Percentiles rank a stretch among this genome's conserved stretches.
These are phyloP conservation scores for Leccinum uliginosum DNA, from an alignment of 768 basidiomycete genomes.

Conservation along the genomic window DNA sequence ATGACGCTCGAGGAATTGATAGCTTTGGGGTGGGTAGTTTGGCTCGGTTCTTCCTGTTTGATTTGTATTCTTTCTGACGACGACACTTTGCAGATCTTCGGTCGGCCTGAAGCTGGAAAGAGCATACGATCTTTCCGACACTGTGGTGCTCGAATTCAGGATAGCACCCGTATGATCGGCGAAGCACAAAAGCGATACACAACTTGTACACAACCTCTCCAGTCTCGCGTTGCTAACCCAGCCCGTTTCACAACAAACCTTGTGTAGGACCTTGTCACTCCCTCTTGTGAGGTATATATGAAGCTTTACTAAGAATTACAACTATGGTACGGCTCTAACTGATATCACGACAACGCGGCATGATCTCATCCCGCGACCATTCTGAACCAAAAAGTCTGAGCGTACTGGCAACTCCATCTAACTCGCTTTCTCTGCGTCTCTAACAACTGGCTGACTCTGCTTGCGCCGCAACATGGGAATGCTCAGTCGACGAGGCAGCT, in stretches of 20 bases:
- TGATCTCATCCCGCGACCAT: neutral
- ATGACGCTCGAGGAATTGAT: conserved; percentile 29
- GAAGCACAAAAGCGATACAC: neutral
- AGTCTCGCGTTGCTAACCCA: too few species aligned
- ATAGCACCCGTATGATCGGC: neutral
- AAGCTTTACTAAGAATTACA: neutral
- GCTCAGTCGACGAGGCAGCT: conserved; percentile 25
- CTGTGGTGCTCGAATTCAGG: neutral
- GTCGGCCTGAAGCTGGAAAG: neutral
- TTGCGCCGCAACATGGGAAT: conserved; percentile 29
- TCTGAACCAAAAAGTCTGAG: neutral
- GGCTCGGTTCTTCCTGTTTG: neutral
- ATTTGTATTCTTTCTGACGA: neutral
- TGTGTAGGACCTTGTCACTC: too few species aligned
- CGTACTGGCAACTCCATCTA: neutral
- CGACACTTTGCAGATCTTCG: neutral
- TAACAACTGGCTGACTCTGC: conserved; percentile 13
- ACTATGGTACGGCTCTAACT: neutral
- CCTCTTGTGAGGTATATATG: neutral
- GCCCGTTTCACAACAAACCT: too few species aligned
- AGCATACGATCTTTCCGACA: neutral
- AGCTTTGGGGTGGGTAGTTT: neutral
- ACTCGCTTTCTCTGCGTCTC: neutral
- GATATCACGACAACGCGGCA: neutral
- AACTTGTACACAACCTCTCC: too few species aligned